These are phyloP conservation scores for Plectosphaerella sp. DNA, from an alignment of 2,329 filamentous ascomycete species.

Conservation along the genomic window DNA sequence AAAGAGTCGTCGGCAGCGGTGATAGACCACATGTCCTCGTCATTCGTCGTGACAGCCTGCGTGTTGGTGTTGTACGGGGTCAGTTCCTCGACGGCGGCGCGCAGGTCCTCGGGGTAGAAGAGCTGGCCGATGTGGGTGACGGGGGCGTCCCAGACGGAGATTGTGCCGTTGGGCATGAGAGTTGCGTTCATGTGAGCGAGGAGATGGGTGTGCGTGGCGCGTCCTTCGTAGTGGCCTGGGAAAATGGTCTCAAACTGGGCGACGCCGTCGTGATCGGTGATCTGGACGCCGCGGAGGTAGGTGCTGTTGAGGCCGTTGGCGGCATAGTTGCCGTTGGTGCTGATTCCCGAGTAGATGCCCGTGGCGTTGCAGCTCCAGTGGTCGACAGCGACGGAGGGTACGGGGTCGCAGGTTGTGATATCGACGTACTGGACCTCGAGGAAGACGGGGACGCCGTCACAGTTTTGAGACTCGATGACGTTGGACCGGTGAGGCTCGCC, in stretches of 20 bases:
- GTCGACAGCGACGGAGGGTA: conserved; percentile 17
- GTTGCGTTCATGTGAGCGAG: conserved; percentile 32
- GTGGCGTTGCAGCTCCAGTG: conserved; percentile 24
- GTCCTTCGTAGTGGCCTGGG: conserved; percentile 38
- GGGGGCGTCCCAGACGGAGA: conserved; percentile 22
- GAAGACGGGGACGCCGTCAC: conserved; percentile 36
- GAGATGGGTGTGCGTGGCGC: conserved; percentile 44
- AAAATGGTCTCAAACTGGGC: conserved; percentile 36
- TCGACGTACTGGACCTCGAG: conserved; percentile 18
- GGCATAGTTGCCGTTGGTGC: conserved; percentile 18
- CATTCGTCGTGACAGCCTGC: conserved; percentile 44
- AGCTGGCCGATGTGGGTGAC: conserved; percentile 60
- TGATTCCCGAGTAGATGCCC: conserved; percentile 35
- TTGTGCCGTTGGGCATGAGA: conserved; percentile 25
- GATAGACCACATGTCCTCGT: conserved; percentile 34
- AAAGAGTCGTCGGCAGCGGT: conserved; percentile 41
- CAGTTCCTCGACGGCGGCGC: conserved; percentile 42
- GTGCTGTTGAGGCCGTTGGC: conserved; percentile 23
- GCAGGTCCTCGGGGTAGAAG: conserved; percentile 58
- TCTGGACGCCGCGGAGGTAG: conserved; percentile 34
- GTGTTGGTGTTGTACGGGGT: conserved; percentile 44
- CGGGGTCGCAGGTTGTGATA: conserved; percentile 15
- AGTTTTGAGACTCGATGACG: conserved; percentile 32
- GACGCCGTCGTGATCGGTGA: conserved; percentile 32
- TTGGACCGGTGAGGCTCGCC: conserved; percentile 41